Evolutionary conservation across 1,284 basidiomycete species (phyloP).

Genomic region (Meripilus lineatus): DNA sequence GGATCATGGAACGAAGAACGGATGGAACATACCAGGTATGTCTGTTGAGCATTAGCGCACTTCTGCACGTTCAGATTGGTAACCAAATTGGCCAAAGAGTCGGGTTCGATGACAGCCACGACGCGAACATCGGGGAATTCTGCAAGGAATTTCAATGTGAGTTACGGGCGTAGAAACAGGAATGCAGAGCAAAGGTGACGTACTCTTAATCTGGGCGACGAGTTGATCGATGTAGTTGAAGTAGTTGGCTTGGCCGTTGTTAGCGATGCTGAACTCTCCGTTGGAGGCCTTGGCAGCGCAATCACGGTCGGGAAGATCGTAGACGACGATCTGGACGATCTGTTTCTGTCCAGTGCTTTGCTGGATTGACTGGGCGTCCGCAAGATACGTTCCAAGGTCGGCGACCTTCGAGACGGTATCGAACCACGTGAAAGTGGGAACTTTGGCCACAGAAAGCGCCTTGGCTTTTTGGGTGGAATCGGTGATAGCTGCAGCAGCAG

Average conservation of each 20-base stretch:
- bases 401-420: slow-evolving; percentile 50
- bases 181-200: too few species aligned
- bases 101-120: slow-evolving; percentile 61
- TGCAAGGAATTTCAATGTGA: too few species aligned
- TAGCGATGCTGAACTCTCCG: slow-evolving; percentile 56
- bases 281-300: slow-evolving; percentile 62
- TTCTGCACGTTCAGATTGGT: slow-evolving; percentile 58
- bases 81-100: slow-evolving; percentile 57
- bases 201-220: slow-evolving; percentile 50
- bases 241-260: slow-evolving; percentile 54
- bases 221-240: slow-evolving; percentile 57
- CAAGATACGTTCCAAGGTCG: slow-evolving; percentile 47
- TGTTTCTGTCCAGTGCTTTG: slow-evolving; percentile 43
- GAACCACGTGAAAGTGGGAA: slow-evolving; percentile 61
- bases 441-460: slow-evolving; percentile 45
- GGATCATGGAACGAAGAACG: not conserved
- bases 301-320: slow-evolving; percentile 58
- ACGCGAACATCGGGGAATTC: slow-evolving; percentile 57
- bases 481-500: slow-evolving; percentile 45
- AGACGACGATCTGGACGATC: slow-evolving; percentile 58
- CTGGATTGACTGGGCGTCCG: slow-evolving; percentile 40
- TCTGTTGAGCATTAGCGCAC: slow-evolving; percentile 46
- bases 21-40: slow-evolving; percentile 38
- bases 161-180: not conserved
- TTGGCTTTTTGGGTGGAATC: slow-evolving; percentile 44